A percentile compares a stretch with the other conserved stretches of the same genome.
phyloP scores from a whole-genome alignment of 345 rosid species.

The Acer campestre region DNA sequence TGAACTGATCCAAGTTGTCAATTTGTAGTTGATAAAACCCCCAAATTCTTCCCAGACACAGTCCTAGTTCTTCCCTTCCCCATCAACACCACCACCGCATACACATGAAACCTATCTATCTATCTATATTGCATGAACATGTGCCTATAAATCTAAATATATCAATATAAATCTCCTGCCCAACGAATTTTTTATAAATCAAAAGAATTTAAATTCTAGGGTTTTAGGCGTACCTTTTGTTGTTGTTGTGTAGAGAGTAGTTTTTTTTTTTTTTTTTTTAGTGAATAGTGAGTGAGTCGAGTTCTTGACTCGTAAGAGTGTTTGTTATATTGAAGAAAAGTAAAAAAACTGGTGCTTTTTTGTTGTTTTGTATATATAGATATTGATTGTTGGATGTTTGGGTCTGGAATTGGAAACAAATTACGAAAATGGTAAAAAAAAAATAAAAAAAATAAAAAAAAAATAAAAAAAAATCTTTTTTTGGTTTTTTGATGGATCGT shows the following conservation, averaged over 20 bases:
- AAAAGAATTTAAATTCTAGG: conserved; percentile 38
- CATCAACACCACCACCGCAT: conserved; percentile 47
- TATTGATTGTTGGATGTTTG: not conserved
- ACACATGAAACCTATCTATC: conserved; percentile 34
- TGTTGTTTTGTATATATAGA: not conserved
- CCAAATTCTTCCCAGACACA: conserved; percentile 58
- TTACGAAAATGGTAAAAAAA: conserved; percentile 23
- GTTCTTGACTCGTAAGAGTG: conserved; percentile 35
- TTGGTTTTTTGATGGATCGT: not conserved
- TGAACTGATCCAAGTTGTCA: no score
- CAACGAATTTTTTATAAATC: not conserved
- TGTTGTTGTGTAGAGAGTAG: not conserved
- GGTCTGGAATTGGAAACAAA: not conserved
- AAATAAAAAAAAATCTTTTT: no score
- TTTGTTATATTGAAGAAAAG: conserved; percentile 9
- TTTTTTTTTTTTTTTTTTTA: not conserved
- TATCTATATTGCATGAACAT: conserved; percentile 17
- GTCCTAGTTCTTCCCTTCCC: conserved; percentile 92
- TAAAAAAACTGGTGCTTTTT: no score
- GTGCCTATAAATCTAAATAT: not conserved
- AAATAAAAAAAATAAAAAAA: no score
- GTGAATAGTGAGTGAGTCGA: conserved; percentile 19
- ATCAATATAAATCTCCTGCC: not conserved
- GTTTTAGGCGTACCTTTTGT: conserved; percentile 54
- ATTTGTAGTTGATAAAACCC: conserved; percentile 16